Conservation (phyloP, 78 protist genomes). For the Speleostelium caveatum region DNA sequence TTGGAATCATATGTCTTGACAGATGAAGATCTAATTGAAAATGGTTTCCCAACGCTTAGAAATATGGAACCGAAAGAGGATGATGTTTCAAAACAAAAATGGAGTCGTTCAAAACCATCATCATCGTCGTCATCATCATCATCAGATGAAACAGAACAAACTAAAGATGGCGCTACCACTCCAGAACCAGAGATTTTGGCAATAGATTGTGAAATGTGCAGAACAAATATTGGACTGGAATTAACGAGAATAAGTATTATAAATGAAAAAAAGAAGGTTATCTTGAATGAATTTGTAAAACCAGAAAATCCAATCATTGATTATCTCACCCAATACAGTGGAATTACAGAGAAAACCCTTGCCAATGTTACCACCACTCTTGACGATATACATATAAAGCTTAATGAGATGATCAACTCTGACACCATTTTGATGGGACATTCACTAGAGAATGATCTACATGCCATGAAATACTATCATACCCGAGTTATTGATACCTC, state of each 20-base stretch:
- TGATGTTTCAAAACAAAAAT: neutral
- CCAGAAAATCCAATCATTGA: slow-evolving; percentile 84
- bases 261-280: slow-evolving; percentile 43
- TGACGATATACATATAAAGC: slow-evolving; percentile 66
- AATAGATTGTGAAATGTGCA: slow-evolving; percentile 92
- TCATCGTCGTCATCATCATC: neutral
- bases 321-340: slow-evolving; percentile 88
- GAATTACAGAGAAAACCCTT: slow-evolving; percentile 85
- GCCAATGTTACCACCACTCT: slow-evolving; percentile 56
- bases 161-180: neutral
- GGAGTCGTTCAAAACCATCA: neutral
- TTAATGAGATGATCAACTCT: slow-evolving; percentile 17
- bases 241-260: slow-evolving; percentile 90
- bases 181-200: slow-evolving; percentile 1
- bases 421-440: slow-evolving; percentile 92
- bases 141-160: neutral
- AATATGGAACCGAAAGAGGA: slow-evolving; percentile 23
- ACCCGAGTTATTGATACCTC: slow-evolving; percentile 88
- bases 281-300: slow-evolving; percentile 81
- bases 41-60: slow-evolving; percentile 25
- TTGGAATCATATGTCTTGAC: slow-evolving; percentile 20
- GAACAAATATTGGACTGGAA: slow-evolving; percentile 81
- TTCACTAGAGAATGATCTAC: slow-evolving; percentile 92
- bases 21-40: slow-evolving; percentile 50
- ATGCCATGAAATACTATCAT: slow-evolving; percentile 83